Evolutionary conservation across 768 basidiomycete genomes (phyloP), one percentile per base, ranked within the genome.

Genomic region (Hericium erinaceus): DNA sequence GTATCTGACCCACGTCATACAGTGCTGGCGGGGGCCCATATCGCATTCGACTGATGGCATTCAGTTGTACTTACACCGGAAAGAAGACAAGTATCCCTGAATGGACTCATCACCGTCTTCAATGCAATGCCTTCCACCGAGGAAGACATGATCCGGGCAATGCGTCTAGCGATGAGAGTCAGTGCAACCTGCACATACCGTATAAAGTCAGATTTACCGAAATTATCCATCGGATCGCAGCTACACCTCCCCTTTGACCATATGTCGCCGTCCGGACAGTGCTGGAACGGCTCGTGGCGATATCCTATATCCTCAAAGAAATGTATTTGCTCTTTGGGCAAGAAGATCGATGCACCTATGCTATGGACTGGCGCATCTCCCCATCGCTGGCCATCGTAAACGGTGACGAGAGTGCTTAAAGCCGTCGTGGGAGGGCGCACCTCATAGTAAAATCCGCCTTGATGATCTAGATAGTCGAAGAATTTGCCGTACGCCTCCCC

Each of bases 381-480:
- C 89, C 88, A 88, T 41, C 86, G 77, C 80, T 88, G 58, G 54
- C 28, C 33, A 10, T 7, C 33, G 0, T 10, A 2, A 33, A 8
- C 0, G 6, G 33, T 8, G 33, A 33, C 6, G 6, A 33, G 4
- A 33, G 28, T 5, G 5, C 2, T 28, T 6, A 51, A 3, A 26
- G 8, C 15, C 15, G 13, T 16, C 1, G 18, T 6, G 9, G 7
- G 2, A 46, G 49, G 63, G 80, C 49, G 8, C 18, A 70, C 87
- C 82, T 94, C 92, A 62, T 92, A 92, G 69, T 93, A 94, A 69
- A 94, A 92, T 15, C 92, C 92, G 55, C 93, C 93, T 46, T 77
- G 76, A 55, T 78, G 66, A 55, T 95, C 93, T 18, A 95, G 75
- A 68, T 81, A 81, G 48, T 92, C 85, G 63, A 95, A 95, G 75